Evolutionary conservation across 225 moss, liverwort and hornwort species (phyloP), one percentile per base, ranked within the genome.

Genomic region (Marchantia paleacea): DNA sequence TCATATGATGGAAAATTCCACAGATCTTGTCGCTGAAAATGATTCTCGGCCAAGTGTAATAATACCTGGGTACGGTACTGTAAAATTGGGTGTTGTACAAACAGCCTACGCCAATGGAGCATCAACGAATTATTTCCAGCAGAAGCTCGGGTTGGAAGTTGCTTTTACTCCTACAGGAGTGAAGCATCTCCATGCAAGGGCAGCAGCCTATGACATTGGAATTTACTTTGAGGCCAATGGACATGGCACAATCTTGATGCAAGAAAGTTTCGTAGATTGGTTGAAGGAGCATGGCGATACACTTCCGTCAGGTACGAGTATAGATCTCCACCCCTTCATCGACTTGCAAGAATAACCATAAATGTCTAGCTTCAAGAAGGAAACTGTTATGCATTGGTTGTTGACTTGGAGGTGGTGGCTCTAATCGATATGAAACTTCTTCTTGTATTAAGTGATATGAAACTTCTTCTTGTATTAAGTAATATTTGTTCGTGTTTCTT

Each of bases 221-320:
- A 85, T 99, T 73, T 99, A 99, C 79, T 99, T 95, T 85, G 99
- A 99, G 85, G 99, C 95, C 55, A 99, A 99, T 73, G 99, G 99
- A 77, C 99, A 99, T 86, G 99, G 99, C 69, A 95, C 99, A 73
- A 84, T 99, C 81, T 84, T 99, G 65, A 90, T 95, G 79, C 91
- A 91, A 87, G 92, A 94, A 76, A 83, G 57, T 52, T 91, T 95
- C 76, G 69, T 90, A 54, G 80, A 86, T 11, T 95, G 95, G 94
- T 80, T 99, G 67, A 91, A 82, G 73, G 70, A 83, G 72, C 78
- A 49, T 49, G 39, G 55, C 75, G 20, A 55, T 55, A 29, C 30
- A 20, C 58, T 75, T 75, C 55, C 75, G 15, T 19, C 75, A 31
- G 75, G 75, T 75, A 4, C 14, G 53, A 39, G 28, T 14, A 31